These are phyloP conservation scores for Pyricularia grisea DNA, from an alignment of 2,329 filamentous ascomycete species.

Conservation along the genomic window DNA sequence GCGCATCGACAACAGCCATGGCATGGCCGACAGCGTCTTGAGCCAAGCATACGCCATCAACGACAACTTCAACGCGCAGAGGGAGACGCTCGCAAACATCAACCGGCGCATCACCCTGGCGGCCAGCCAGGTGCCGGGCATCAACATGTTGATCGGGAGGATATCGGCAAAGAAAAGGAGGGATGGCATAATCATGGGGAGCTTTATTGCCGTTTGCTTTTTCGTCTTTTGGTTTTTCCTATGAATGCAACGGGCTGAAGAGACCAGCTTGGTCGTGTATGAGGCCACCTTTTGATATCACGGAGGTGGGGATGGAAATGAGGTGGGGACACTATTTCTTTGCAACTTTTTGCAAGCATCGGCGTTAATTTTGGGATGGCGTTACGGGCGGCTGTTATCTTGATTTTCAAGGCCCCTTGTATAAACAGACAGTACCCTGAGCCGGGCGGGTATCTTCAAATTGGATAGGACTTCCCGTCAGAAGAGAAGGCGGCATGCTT, in stretches of 20 bases:
- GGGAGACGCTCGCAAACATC: slow-evolving; percentile 80
- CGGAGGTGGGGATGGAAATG: not conserved
- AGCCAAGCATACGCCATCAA: slow-evolving; percentile 96
- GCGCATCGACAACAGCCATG: slow-evolving; percentile 81
- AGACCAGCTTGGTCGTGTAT: not conserved
- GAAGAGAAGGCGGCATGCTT: not conserved
- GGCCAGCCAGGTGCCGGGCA: slow-evolving; percentile 82
- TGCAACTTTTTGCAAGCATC: not conserved
- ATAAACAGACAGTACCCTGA: not conserved
- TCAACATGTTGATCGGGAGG: slow-evolving; percentile 83
- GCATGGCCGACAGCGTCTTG: slow-evolving; percentile 79
- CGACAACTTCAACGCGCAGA: slow-evolving; percentile 78
- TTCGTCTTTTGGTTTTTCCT: slow-evolving; percentile 74
- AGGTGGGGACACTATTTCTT: not conserved
- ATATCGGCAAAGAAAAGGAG: slow-evolving; percentile 93
- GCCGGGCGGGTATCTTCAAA: not conserved
- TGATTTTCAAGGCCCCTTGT: not conserved
- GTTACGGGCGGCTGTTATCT: not conserved
- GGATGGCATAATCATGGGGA: slow-evolving; percentile 87
- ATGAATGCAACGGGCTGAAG: slow-evolving; percentile 23
- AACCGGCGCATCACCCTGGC: slow-evolving; percentile 84
- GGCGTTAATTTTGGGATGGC: slow-evolving; percentile 5
- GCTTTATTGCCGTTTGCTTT: slow-evolving; percentile 88
- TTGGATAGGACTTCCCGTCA: not conserved
- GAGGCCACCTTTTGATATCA: not conserved